Evolutionary conservation across 371 early-diverging fungal genomes (phyloP).

Genomic region (Haplosporangium sp.): DNA sequence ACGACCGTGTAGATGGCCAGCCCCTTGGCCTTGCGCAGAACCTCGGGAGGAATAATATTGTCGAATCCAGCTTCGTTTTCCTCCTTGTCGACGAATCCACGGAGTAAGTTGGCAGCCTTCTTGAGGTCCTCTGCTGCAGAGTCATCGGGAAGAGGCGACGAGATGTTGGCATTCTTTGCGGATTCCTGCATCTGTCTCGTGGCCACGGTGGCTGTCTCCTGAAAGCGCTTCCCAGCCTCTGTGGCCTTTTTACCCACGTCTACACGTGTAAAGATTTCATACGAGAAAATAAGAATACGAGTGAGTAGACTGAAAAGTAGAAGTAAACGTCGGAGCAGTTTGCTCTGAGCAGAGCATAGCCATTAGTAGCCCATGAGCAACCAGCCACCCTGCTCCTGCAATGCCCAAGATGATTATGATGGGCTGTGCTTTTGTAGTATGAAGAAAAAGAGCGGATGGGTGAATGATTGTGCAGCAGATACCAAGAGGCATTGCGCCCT

Average conservation of each 20-base stretch:
- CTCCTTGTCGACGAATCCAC: conserved; percentile 51
- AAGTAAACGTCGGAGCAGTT: too few species aligned
- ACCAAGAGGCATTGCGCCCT: neutral
- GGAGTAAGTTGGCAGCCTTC: conserved; percentile 50
- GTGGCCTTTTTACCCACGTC: conserved; percentile 50
- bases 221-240: conserved; percentile 54
- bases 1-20: conserved; percentile 52
- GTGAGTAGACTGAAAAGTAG: too few species aligned
- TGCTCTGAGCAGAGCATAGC: neutral
- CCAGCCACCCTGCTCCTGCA: neutral
- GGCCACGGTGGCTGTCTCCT: conserved; percentile 47
- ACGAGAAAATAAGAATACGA: neutral
- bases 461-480: too few species aligned
- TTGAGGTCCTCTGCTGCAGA: conserved; percentile 46
- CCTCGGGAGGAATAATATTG: conserved; percentile 47
- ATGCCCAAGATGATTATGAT: too few species aligned
- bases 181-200: conserved; percentile 48
- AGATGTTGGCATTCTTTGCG: conserved; percentile 55
- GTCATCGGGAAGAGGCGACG: conserved; percentile 42
- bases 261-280: conserved; percentile 1
- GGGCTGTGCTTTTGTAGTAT: too few species aligned
- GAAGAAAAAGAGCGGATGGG: too few species aligned
- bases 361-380: neutral
- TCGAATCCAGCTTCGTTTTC: conserved; percentile 51
- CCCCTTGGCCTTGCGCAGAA: conserved; percentile 48